Evolutionary conservation across 2,329 filamentous ascomycete species (phyloP), one percentile per base, ranked within the genome.

Genomic region (Penicillium sp.): DNA sequence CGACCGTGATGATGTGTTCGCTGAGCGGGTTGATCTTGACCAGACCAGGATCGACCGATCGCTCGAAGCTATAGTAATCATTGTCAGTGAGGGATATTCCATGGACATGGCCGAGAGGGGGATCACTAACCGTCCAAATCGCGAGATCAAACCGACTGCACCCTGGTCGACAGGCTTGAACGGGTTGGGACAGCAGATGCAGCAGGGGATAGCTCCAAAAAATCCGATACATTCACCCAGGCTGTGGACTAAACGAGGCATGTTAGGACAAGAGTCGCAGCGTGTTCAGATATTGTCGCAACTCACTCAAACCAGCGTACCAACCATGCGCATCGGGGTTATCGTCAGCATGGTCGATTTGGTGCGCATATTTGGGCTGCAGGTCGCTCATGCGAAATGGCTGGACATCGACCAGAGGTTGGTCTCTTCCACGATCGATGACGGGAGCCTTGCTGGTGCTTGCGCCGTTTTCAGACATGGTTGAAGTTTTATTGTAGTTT

Each of bases 21-120:
- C 89, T 93, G 54, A 97, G 86, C 3, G 93, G 93, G 80, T 99
- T 99, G 82, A 99, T 88, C 82, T 96, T 96, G 77, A 97, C 91
- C 33, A 99, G 87, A 74, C 94, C 94, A 2, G 94, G 94, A 75
- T 99, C 94, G 65, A 97, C 93, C 12, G 94, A 92, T 76, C 93
- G 90, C 77, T 96, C 91, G 79, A 99, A 97, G 64, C 73, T 76
- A 50, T 31, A 23, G 31, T 35, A 25, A 35, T 7, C 5, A 25
- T 15, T 23, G 49, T 60, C 21, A 61, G 55, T 57, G 19, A 52
- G 45, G 21, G 12, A 31, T 23, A 9, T n/a, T 35, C 31, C 15
- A 33, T 9, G 10, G 10, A 21, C 6, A 27, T 5, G 17, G 33
- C 2, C 23, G 19, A 23, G 27, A 17, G 13, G 21, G 23, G 31